phyloP scores from a whole-genome alignment of 2,329 filamentous ascomycete species.

The Xylariaceae sp. region DNA sequence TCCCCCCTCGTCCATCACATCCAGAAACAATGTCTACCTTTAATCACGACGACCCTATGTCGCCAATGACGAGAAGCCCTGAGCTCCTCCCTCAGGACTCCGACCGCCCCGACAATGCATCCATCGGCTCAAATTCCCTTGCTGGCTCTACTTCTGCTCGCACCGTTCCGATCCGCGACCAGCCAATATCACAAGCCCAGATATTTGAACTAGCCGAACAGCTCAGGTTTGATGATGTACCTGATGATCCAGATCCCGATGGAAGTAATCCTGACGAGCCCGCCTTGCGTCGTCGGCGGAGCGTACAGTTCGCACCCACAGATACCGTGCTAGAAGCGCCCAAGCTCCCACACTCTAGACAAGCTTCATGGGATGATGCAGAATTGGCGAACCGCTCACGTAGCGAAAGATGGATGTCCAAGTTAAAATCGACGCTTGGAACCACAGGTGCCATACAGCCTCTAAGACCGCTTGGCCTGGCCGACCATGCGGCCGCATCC shows the following conservation, averaged over 20 bases:
- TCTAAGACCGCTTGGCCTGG: slow-evolving; percentile 37
- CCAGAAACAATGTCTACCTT: slow-evolving; percentile 23
- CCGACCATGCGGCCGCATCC: slow-evolving; percentile 36
- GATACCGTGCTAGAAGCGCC: slow-evolving; percentile 46
- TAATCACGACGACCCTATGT: slow-evolving; percentile 32
- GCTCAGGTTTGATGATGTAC: slow-evolving; percentile 23
- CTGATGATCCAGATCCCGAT: slow-evolving; percentile 35
- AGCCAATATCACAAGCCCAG: slow-evolving; percentile 24
- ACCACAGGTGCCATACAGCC: slow-evolving; percentile 45
- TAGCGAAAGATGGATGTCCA: slow-evolving; percentile 67
- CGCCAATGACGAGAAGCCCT: slow-evolving; percentile 33
- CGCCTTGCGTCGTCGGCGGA: slow-evolving; percentile 50
- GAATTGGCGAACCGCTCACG: slow-evolving; percentile 55
- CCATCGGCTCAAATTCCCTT: slow-evolving; percentile 23
- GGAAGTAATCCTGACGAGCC: slow-evolving; percentile 24
- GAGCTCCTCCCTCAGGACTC: slow-evolving; percentile 24
- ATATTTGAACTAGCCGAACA: slow-evolving; percentile 20
- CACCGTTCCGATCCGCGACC: slow-evolving; percentile 16
- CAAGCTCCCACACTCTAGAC: slow-evolving; percentile 47
- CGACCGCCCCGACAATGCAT: slow-evolving; percentile 22
- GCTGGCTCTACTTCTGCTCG: slow-evolving; percentile 25
- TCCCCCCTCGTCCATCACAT: neutral
- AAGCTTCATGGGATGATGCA: slow-evolving; percentile 62
- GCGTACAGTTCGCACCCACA: slow-evolving; percentile 68
- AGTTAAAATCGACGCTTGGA: slow-evolving; percentile 65